Evolutionary conservation across 1,284 basidiomycete genomes (phyloP), one percentile per base, ranked within the genome.

Genomic region (Austropuccinia psidii): DNA sequence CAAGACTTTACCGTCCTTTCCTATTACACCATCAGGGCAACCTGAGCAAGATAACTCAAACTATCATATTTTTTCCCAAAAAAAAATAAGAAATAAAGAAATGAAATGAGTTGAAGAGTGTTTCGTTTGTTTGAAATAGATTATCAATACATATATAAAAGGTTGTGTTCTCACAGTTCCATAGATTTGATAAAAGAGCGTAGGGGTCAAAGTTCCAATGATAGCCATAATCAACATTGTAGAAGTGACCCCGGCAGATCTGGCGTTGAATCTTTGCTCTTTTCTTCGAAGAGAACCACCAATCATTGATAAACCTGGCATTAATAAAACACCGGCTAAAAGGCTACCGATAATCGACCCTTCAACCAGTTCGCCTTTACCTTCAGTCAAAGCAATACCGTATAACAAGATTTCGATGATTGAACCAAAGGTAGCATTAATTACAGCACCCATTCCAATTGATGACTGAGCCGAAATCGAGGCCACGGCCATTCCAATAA

Each of bases 191-290:
- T 99, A 99, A 81, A 99, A 99, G 78, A 99, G 81, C 0, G 96
- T 98, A 3, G 96, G 96, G 0, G 93, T 89, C 70, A 98, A 84
- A 2, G 92, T 93, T 17, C 96, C 96, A 75, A 99, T 97, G 80
- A 98, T 94, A 6, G 96, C 96, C 95, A 98, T 98, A 83, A 99
- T 98, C 78, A 99, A 82, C 92, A 99, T 96, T 82, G 97, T 97
- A 79, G 93, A 96, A 0, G 96, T 99, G 13, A 99, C 96, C 58
- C 96, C 93, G 3, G 96, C 96, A 78, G 90, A 93, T 83, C 93
- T 94, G 13, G 96, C 95, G 80, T 99, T 99, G 84, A 98, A 99
- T 78, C 88, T 90, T 80, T 95, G 91, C 82, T 98, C 96, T 83
- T 99, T 99, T 78, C 90, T 85, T 79, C 88, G 85, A 69, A 96